Percentiles rank a stretch among this genome's conserved stretches.
These are phyloP conservation scores for Talaromyces adpressus DNA, from an alignment of 495 filamentous ascomycete species.

Conservation along the genomic window DNA sequence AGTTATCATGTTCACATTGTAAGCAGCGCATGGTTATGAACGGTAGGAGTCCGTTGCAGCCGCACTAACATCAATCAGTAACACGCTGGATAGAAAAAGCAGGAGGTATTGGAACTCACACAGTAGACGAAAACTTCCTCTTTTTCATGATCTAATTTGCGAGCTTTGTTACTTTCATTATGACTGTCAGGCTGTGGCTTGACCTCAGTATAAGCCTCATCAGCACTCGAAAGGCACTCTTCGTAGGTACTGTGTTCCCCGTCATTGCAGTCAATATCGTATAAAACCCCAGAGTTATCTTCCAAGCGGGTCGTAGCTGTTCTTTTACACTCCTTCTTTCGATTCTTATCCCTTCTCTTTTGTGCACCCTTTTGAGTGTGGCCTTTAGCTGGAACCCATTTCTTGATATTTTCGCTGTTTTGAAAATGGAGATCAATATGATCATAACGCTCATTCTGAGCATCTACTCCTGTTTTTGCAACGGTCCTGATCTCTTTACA, in stretches of 20 bases:
- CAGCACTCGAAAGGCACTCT: not conserved
- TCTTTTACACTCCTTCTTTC: not conserved
- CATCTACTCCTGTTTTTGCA: slow-evolving; percentile 44
- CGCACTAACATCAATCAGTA: not conserved
- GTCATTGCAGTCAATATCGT: not conserved
- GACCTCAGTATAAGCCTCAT: not conserved
- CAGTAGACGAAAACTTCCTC: not conserved
- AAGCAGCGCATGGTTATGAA: too few species aligned
- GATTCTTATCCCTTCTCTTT: not conserved
- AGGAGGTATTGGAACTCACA: not conserved
- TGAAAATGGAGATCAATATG: slow-evolving; percentile 79
- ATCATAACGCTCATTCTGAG: slow-evolving; percentile 72
- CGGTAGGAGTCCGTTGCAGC: too few species aligned
- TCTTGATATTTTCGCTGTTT: slow-evolving; percentile 38
- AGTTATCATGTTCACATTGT: too few species aligned
- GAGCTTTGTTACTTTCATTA: not conserved
- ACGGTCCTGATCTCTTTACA: slow-evolving; percentile 56
- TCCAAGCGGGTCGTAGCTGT: not conserved
- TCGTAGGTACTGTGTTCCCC: not conserved
- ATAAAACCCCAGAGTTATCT: not conserved
- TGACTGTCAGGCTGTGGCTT: not conserved
- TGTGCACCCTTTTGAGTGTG: not conserved
- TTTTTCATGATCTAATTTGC: not conserved
- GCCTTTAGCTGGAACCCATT: slow-evolving; percentile 35
- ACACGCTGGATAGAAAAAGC: not conserved